These are phyloP conservation scores for Picocystis sp. DNA, from an alignment of 163 green algal genomes.

Conservation along the genomic window DNA sequence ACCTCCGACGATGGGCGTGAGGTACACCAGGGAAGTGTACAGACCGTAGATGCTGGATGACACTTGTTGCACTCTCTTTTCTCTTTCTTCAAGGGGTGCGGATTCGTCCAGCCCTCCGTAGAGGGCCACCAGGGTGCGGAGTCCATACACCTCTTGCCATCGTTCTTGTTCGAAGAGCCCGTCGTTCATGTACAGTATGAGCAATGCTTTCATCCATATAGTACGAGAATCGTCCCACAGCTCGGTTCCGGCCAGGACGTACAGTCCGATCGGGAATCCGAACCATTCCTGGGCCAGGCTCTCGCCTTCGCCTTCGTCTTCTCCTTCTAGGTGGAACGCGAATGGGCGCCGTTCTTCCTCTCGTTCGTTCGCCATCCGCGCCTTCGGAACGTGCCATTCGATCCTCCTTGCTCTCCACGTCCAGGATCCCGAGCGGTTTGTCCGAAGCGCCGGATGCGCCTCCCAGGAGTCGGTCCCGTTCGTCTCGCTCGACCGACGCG, in stretches of 20 bases:
- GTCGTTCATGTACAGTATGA: constrained; percentile 16
- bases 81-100: neutral
- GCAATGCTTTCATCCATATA: constrained; percentile 16
- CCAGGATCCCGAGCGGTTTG: no score
- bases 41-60: constrained; percentile 13
- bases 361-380: no score
- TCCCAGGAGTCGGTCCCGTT: no score
- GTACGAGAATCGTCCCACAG: constrained; percentile 16
- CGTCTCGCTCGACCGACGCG: no score
- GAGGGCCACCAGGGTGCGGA: neutral
- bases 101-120: neutral
- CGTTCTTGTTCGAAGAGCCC: neutral
- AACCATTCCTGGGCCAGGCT: no score
- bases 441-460: no score
- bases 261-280: constrained; percentile 3
- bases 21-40: constrained; percentile 15
- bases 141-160: neutral
- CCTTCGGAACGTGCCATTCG: no score
- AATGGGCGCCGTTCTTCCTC: no score
- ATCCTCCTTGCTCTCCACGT: no score
- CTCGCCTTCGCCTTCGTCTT: no score
- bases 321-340: no score
- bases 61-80: constrained; percentile 2
- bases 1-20: constrained; percentile 14
- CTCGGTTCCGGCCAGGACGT: constrained; percentile 9